phyloP scores from a whole-genome alignment of 75 land plant species.

The Pinus albicaulis region DNA sequence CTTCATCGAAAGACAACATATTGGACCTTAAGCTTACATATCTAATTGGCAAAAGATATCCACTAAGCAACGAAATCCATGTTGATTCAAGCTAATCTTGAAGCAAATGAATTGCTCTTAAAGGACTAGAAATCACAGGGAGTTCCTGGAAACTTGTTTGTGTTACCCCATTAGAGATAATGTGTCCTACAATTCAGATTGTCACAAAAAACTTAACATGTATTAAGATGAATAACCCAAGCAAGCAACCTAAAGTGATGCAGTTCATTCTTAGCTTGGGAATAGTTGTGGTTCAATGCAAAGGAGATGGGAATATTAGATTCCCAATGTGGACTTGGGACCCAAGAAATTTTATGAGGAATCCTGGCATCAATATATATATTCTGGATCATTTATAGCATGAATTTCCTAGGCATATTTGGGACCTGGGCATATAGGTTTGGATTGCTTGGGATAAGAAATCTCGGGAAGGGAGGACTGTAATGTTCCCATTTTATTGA shows the following conservation, averaged over 20 bases:
- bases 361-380: too few relatives aligned
- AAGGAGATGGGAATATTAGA: constrained; percentile 10
- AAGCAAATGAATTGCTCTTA: constrained; percentile 42
- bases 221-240: constrained; percentile 57
- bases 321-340: too few relatives aligned
- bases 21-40: constrained; percentile 56
- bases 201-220: constrained; percentile 35
- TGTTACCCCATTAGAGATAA: constrained; percentile 40
- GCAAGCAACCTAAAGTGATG: constrained; percentile 48
- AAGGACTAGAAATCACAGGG: constrained; percentile 45
- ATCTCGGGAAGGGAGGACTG: too few relatives aligned
- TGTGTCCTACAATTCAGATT: constrained; percentile 39
- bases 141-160: constrained; percentile 20
- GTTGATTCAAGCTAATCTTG: constrained; percentile 28
- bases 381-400: too few relatives aligned
- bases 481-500: too few relatives aligned
- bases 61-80: constrained; percentile 71
- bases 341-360: too few relatives aligned
- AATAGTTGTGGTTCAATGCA: constrained; percentile 34
- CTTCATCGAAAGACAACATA: constrained; percentile 58
- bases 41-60: constrained; percentile 81
- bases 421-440: too few relatives aligned
- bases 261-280: constrained; percentile 60
- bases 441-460: too few relatives aligned
- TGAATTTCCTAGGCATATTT: too few relatives aligned